A percentile compares a stretch with the other conserved stretches of the same genome.
These are phyloP conservation scores for Kickxella alabastrina DNA, from an alignment of 192 early-diverging fungal species.

Conservation along the genomic window DNA sequence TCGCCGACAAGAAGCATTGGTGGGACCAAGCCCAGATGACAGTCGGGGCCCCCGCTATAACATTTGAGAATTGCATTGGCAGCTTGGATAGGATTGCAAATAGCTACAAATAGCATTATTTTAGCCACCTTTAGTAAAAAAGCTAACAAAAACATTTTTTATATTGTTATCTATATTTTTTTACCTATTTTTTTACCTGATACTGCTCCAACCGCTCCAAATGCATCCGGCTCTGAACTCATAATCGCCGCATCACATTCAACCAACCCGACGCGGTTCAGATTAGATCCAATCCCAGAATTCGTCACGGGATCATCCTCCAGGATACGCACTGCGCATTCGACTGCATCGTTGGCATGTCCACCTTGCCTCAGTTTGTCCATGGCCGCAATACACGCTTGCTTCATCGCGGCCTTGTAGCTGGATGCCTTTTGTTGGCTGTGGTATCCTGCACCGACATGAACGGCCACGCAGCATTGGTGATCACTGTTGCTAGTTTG, in stretches of 20 bases:
- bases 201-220: conserved; percentile 74
- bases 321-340: conserved; percentile 26
- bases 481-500: too few species aligned
- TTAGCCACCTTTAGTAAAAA: too few species aligned
- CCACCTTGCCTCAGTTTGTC: conserved; percentile 6
- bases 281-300: conserved; percentile 73
- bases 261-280: conserved; percentile 65
- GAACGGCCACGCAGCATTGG: conserved; percentile 32
- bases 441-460: conserved; percentile 41
- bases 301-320: conserved; percentile 56
- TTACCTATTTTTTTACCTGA: conserved; percentile 48
- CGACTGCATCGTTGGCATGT: conserved; percentile 22
- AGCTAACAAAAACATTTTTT: not conserved
- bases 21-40: conserved; percentile 46
- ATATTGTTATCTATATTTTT: not conserved
- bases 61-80: conserved; percentile 53
- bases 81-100: conserved; percentile 65
- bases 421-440: conserved; percentile 5
- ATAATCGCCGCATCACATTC: conserved; percentile 90
- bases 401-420: conserved; percentile 27
- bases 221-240: conserved; percentile 58
- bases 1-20: conserved; percentile 57
- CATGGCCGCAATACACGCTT: conserved; percentile 26
- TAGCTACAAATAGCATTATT: conserved; percentile 42
- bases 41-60: conserved; percentile 6